Evolutionary conservation across 2,329 filamentous ascomycete species (phyloP), one percentile per base, ranked within the genome.

Genomic region (Aspergillus oerlinghausenensis): DNA sequence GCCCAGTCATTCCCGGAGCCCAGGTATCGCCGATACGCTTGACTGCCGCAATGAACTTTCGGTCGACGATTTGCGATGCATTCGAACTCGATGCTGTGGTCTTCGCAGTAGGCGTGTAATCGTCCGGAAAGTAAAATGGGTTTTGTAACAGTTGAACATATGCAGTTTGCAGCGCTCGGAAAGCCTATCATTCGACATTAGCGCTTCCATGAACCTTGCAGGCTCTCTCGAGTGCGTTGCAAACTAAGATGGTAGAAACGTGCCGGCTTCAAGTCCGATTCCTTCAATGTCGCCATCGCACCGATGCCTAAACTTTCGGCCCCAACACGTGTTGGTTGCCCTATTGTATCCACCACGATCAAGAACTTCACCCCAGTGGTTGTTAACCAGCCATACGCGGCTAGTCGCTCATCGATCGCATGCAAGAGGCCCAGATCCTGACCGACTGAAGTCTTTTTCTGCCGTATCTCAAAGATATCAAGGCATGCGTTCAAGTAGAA

Each of bases 341-440:
- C 92, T 64, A 92, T 86, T 84, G 96, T 91, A 76, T 99, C 93
- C 29, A 97, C 88, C 3, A 97, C 85, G 60, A 92, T 88, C 35
- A 97, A 86, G 69, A 99, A 87, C 71, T 93, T 92, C 61, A 96
- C 86, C 43, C 92, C 92, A 26, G 94, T 97, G 75, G 96, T 97
- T 55, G 94, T 97, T 75, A 97, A 84, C 85, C 90, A 97, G 67
- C 94, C 94, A 78, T 97, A 99, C 64, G 92, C 89, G 38, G 92
- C 92, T 49, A 97, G 82, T 26, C 92, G 85, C 77, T 99, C 93
- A 77, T 97, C 94, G 58, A 97, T 82, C 57, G 92, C 92, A 77
- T 97, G 93, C 51, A 99, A 82, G 11, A 97, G 84, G 29, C 94
- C 93, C 63, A 94, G 88, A 72, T 97, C 93, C 65, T 94, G 92